Percentiles rank a stretch among this genome's conserved stretches.
Conservation (phyloP, 257 asterid genomes). For the Galeopsis tetrahit region DNA sequence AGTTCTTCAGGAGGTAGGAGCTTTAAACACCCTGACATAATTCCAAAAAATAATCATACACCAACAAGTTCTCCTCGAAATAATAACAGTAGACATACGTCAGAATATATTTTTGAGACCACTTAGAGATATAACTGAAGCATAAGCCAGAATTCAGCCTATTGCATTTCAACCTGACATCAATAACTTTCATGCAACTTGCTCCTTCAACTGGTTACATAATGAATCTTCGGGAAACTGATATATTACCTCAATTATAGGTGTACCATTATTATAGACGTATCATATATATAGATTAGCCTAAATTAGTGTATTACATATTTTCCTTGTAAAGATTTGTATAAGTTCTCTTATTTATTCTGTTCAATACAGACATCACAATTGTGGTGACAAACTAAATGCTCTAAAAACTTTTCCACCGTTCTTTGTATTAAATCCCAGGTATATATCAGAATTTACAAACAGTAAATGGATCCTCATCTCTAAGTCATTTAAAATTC, state of each 20-base stretch:
- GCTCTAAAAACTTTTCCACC: neutral
- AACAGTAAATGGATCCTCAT: conserved; percentile 13
- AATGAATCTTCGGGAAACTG: neutral
- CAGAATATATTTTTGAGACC: conserved; percentile 3
- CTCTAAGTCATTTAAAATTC: neutral
- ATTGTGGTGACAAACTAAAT: neutral
- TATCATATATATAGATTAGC: neutral
- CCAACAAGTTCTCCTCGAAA: conserved; percentile 11
- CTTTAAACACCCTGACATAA: conserved; percentile 74
- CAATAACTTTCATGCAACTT: conserved; percentile 10
- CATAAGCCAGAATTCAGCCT: neutral
- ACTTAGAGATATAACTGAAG: neutral
- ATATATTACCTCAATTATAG: neutral
- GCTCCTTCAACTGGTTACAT: neutral
- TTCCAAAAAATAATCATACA: conserved; percentile 27
- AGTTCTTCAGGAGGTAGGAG: conserved; percentile 85
- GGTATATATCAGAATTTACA: neutral
- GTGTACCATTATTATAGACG: neutral
- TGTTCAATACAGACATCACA: neutral
- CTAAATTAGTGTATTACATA: neutral
- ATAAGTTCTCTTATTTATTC: neutral
- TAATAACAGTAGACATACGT: neutral
- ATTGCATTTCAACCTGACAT: conserved; percentile 21
- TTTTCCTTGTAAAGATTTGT: neutral
- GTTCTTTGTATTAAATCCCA: neutral